Base-by-base conservation (phyloP, 2,329 filamentous ascomycete genomes). In the Coniella lustricola region DNA sequence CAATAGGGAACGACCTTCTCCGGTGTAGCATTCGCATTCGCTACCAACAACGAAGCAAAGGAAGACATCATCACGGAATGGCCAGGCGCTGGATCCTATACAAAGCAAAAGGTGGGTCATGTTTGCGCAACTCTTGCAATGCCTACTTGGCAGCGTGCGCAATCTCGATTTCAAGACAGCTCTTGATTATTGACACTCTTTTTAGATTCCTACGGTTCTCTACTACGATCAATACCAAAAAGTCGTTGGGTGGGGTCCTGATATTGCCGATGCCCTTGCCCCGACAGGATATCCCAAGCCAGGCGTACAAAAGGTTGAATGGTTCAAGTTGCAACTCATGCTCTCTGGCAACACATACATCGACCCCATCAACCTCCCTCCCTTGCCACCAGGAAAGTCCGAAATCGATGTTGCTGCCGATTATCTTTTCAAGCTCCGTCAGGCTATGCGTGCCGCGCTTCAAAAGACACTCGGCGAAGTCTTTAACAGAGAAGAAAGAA, bases 181-280 rank as follows among this genome's bases (percentile, higher is more conserved):
- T 10, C 14, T 33, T 33, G 17, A 33, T 20, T 51, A 21, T 36
- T 33, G 18, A 8, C 18, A 5, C 12, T 40, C 9, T 1, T 32
- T 20, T 18, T 62, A 95, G 93, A 97, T 98, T 59, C 93, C 93
- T 14, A 97, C 93, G 13, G 93, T 98, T n/a, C 80, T 98, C 53
- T 98, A 98, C 74, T 98, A 98, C 65, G 93, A 98, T 65, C 91
- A 97, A 70, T 95, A 96, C 68, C 93, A 98, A 64, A 96, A 97
- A 69, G 93, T 98, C 42, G 93, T 97, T n/a, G 93, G 93, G 60
- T 98, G 93, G 93, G 93, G 93, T 54, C 90, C 91, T 49, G 93
- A 98, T 74, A 97, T 97, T 60, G 89, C 93, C 53, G 91, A 97
- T 70, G 93, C 93, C 55, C 79, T 97, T 56, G 91, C 93, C 46